A percentile compares a stretch with the other conserved stretches of the same genome.
These are phyloP conservation scores for Parasitella parasitica DNA, from an alignment of 371 early-diverging fungal genomes.

Conservation along the genomic window DNA sequence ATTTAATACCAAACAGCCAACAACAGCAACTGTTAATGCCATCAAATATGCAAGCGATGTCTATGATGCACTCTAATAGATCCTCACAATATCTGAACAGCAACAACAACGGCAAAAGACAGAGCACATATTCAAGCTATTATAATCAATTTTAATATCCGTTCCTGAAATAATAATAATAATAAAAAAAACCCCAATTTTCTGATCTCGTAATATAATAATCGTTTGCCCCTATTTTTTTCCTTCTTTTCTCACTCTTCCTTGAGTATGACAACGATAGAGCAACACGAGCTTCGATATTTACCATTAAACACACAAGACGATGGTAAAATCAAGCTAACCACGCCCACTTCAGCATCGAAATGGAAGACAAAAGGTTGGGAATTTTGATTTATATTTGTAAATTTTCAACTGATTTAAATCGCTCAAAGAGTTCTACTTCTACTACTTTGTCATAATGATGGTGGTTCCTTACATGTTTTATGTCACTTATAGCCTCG, in stretches of 20 bases:
- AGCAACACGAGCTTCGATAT: background rate
- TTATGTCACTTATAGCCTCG: slow-evolving; percentile 59
- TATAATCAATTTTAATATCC: slow-evolving; percentile 2
- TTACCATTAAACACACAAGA: background rate
- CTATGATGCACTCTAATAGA: slow-evolving; percentile 9
- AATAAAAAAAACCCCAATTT: no score
- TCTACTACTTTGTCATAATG: slow-evolving; percentile 66
- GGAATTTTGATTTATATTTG: background rate
- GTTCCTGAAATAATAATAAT: slow-evolving; percentile 2
- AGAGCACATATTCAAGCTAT: background rate
- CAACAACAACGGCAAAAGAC: slow-evolving; percentile 6
- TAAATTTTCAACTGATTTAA: background rate
- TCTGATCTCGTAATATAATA: background rate
- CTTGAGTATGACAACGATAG: background rate
- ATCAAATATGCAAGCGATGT: slow-evolving; percentile 9
- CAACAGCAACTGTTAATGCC: slow-evolving; percentile 10
- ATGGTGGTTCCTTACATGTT: slow-evolving; percentile 66
- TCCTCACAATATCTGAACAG: slow-evolving; percentile 8
- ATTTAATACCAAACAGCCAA: slow-evolving; percentile 13
- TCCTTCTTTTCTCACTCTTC: background rate
- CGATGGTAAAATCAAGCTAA: background rate
- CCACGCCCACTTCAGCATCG: slow-evolving; percentile 1
- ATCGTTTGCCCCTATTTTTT: background rate
- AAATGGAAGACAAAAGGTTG: slow-evolving; percentile 43
- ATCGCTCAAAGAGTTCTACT: slow-evolving; percentile 60